Evolutionary conservation across 192 early-diverging fungal species (phyloP).

Genomic region (Coemansia aciculifera): DNA sequence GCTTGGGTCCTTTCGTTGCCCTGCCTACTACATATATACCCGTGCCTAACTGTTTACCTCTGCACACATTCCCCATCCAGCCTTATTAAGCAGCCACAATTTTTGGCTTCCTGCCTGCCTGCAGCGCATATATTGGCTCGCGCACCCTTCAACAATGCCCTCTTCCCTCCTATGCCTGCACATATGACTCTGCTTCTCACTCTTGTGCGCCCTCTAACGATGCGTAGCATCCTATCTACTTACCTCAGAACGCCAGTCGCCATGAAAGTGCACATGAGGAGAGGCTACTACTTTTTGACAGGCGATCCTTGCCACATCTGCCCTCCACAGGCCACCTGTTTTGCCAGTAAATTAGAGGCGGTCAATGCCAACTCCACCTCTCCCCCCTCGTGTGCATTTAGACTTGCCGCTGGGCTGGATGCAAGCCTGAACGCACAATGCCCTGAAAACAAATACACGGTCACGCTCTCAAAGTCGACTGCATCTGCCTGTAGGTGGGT

Average conservation of each 20-base stretch:
- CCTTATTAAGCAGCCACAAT: conserved; percentile 12
- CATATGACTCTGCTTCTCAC: conserved; percentile 11
- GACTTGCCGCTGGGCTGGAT: conserved; percentile 10
- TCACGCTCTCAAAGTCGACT: conserved; percentile 5
- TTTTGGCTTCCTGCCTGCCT: conserved; percentile 1
- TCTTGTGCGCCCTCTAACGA: not conserved
- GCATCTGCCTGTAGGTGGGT: not conserved
- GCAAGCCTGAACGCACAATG: conserved; percentile 14
- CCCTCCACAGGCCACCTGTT: not conserved
- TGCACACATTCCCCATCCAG: conserved; percentile 10
- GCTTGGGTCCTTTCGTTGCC: not conserved
- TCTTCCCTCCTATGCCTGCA: not conserved
- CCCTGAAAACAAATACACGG: conserved; percentile 3
- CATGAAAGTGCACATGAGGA: not conserved
- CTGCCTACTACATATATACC: not conserved
- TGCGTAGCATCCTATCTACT: not conserved
- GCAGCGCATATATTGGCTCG: conserved; percentile 13
- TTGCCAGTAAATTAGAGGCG: conserved; percentile 11
- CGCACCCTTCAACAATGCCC: conserved; percentile 6
- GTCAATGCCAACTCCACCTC: not conserved
- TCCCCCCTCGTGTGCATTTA: conserved; percentile 1
- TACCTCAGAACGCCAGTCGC: not conserved
- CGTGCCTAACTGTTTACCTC: not conserved
- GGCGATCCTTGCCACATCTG: not conserved
- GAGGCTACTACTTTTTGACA: not conserved